Conservation (phyloP, 768 basidiomycete species). For the Suillus lakei region DNA sequence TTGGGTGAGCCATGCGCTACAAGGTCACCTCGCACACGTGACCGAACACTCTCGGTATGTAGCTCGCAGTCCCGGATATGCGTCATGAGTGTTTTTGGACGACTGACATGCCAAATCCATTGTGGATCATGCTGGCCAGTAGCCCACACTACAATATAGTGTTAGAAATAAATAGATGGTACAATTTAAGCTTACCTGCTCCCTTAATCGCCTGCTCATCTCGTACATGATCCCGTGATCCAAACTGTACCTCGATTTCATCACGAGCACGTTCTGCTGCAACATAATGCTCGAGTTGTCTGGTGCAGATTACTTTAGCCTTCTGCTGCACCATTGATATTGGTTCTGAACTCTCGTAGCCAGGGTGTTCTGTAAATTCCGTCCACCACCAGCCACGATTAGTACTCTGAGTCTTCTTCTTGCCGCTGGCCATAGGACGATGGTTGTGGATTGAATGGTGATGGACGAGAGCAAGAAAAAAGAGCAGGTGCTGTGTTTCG, state of each 20-base stretch:
- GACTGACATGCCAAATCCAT: constrained; percentile 14
- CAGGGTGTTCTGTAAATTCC: no score
- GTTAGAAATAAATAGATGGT: no score
- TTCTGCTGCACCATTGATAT: not conserved
- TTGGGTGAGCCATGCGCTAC: constrained; percentile 1
- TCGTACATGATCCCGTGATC: not conserved
- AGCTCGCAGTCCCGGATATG: constrained; percentile 13
- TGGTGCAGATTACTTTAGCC: not conserved
- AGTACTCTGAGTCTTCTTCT: no score
- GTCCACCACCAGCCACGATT: no score
- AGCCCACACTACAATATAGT: constrained; percentile 14
- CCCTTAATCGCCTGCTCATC: not conserved
- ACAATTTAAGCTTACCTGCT: not conserved
- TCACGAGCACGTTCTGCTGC: not conserved
- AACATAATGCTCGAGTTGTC: not conserved
- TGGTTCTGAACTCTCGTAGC: not conserved
- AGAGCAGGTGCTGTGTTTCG: no score
- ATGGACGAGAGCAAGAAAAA: no score
- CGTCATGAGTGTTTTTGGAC: constrained; percentile 10
- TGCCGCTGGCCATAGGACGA: no score
- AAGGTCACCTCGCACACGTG: not conserved
- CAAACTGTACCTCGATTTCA: not conserved
- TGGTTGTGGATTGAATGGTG: no score
- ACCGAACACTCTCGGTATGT: constrained; percentile 2
- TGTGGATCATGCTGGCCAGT: constrained; percentile 9